Base-by-base conservation (phyloP, 441 rosid genomes). In the Gossypium schwendimanii region DNA sequence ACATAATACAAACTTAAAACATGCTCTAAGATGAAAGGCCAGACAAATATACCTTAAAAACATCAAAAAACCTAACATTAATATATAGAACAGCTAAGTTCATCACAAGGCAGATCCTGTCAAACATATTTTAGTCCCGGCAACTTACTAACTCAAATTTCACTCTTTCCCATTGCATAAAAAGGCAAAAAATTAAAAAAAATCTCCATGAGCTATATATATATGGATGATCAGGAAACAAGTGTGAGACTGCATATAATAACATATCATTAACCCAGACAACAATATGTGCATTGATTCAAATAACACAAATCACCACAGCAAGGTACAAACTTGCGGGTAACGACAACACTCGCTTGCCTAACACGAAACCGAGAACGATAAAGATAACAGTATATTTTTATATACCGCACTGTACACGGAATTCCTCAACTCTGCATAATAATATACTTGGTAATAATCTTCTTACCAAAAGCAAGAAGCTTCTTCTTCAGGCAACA, bases 401-500 rank as follows among this genome's bases (percentile, higher is more conserved):
- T 50, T 55, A 52, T 77, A 55, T 55, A 73, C 80, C 82, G 76
- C 73, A 65, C 86, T 83, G 84, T 81, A 86, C 86, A 58, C 8
- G 17, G 6, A 24, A 24, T 58, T 24, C 63, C 63, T 58, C 39
- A 12, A 57, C 62, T 21, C 60, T 55, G 60, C 60, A 10, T 33
- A 6, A 33, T 6, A 33, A 33, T 33, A 33, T 9, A 12, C 6
- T 11, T 55, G 11, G 11, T 33, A 20, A 59, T 17, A 49, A 18
- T 57, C 80, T 87, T 57, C 81, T 87, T 84, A 88, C 91, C 88
- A 87, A 64, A 82, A 73, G 86, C 80, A 81, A 58, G 87, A 66
- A 63, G 76, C 69, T 41, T 91, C 88, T 12, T 83, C 88, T 79
- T 88, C 94, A 47, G 86, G 85, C 64, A 94, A 79, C 75, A 90